Evolutionary conservation across 805 yeast genomes (phyloP), one percentile per base, ranked within the genome.

Genomic region (Metschnikowia lochheadii): DNA sequence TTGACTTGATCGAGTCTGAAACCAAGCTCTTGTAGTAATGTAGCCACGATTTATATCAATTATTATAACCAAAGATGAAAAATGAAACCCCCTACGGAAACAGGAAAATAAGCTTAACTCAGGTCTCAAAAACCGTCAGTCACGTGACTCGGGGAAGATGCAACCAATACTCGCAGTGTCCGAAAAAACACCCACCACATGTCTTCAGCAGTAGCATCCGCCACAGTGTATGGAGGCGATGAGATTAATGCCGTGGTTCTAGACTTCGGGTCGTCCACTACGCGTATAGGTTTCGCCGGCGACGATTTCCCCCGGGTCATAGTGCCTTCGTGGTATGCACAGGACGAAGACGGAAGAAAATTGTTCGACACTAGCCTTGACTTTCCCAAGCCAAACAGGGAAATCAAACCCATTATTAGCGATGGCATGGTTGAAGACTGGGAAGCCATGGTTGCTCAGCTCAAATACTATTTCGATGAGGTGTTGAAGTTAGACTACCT

Each of bases 271-370:
- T 85, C 96, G 10, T 82, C 77, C 54, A 72, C 82, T 52, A 89
- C 97, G 6, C 82, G 92, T 48, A 82, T 85, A 17, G 99, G 99
- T 1, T 90, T 81, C 67, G 91, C 97, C 3, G 98, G 98, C 10
- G 92, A 89, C 50, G 97, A 91, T 63, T 78, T 81, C 48, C 99
- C 99, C 11, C 80, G 84, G 55, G 71, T 83, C 3, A 80, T 87
- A 21, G 66, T 84, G 11, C 94, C 97, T 2, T 87, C 96, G 0
- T 78, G 67, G 53, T 89, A 81, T 61, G 71, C 66, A n/a, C 53
- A 58, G 62, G 55, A 50, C 35, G 49, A 31, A 15, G 58, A 54
- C 49, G 58, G 56, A 42, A 56, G 54, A 45, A 55, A 56, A 49
- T 50, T 73, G 48, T 73, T 69, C 55, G 77, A 76, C 15, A 73